Conservation (phyloP, 306 rosid species). For the Albizia julibrissin region DNA sequence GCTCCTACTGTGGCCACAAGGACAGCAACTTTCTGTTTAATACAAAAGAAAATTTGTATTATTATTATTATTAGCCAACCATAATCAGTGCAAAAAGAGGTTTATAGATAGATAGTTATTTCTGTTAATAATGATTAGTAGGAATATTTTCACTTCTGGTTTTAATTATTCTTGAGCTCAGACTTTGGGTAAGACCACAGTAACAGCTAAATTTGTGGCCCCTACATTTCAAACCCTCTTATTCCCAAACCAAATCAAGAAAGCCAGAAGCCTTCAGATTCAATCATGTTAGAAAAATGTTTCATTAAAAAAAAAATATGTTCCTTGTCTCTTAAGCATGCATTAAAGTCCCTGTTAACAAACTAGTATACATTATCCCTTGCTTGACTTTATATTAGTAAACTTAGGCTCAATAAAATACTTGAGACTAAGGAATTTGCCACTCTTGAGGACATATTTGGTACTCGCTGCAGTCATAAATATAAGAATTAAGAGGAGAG, state of each 20-base stretch:
- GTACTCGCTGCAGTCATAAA: too few relatives aligned
- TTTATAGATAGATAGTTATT: not conserved
- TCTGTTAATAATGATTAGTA: not conserved
- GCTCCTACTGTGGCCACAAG: slow-evolving; percentile 77
- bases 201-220: slow-evolving; percentile 28
- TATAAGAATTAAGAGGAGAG: too few relatives aligned
- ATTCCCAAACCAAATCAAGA: slow-evolving; percentile 24
- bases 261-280: slow-evolving; percentile 13
- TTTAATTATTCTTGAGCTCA: not conserved
- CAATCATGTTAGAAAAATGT: slow-evolving; percentile 23
- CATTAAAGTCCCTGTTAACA: slow-evolving; percentile 43
- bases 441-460: not conserved
- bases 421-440: slow-evolving; percentile 26
- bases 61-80: not conserved
- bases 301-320: not conserved
- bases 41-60: not conserved
- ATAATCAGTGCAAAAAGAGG: slow-evolving; percentile 10
- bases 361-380: slow-evolving; percentile 10
- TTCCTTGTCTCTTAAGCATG: slow-evolving; percentile 56
- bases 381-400: slow-evolving; percentile 9
- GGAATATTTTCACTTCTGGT: not conserved
- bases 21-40: slow-evolving; percentile 54
- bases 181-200: not conserved
- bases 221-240: slow-evolving; percentile 30
- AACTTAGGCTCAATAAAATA: slow-evolving; percentile 34